phyloP scores from a whole-genome alignment of 2,329 filamentous ascomycete species.

The Cytospora piceae region DNA sequence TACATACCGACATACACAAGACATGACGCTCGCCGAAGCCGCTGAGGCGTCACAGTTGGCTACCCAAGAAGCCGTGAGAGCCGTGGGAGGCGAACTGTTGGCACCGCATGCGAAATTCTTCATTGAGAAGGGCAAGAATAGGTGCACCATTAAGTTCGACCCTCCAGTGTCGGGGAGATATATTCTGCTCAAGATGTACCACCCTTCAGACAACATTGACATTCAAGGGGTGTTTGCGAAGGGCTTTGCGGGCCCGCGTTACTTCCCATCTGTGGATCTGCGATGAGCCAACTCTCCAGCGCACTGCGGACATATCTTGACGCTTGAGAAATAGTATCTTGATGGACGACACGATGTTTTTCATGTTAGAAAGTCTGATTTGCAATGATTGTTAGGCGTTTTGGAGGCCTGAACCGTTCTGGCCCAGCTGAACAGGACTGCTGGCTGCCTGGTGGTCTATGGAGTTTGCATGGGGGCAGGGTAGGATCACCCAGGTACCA shows the following conservation, averaged over 20 bases:
- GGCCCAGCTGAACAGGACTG: neutral
- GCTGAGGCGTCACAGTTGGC: constrained; percentile 55
- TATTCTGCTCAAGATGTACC: constrained; percentile 85
- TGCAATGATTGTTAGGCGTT: neutral
- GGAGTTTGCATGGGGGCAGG: neutral
- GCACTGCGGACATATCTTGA: neutral
- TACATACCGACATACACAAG: constrained; percentile 34
- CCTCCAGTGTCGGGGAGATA: constrained; percentile 81
- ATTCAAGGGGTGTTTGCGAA: constrained; percentile 84
- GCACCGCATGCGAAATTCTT: constrained; percentile 80
- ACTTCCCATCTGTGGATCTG: constrained; percentile 72
- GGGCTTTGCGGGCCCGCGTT: constrained; percentile 84
- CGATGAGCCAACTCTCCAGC: constrained; percentile 46
- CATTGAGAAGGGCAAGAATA: constrained; percentile 80
- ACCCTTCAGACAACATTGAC: constrained; percentile 67
- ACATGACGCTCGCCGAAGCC: constrained; percentile 44
- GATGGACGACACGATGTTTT: neutral
- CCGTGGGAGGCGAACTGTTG: constrained; percentile 64
- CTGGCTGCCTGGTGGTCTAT: neutral
- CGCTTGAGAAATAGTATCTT: neutral
- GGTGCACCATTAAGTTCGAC: constrained; percentile 84
- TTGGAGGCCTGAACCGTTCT: neutral
- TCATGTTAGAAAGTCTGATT: neutral
- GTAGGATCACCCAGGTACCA: neutral
- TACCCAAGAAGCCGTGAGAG: constrained; percentile 60